Conservation (phyloP, 345 rosid species). For the Moricandia arvensis region DNA sequence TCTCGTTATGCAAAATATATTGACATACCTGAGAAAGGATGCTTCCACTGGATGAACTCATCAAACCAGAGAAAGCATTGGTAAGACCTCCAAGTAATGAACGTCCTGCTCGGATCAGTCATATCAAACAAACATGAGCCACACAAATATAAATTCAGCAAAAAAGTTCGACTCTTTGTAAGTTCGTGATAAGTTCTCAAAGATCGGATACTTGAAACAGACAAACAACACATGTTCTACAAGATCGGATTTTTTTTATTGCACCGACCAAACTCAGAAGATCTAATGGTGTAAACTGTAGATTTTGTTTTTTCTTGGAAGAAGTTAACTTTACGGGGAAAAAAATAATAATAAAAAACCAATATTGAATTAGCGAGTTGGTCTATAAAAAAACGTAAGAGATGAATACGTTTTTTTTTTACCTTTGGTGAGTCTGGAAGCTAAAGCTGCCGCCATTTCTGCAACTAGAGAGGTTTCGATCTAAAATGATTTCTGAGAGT, state of each 20-base stretch:
- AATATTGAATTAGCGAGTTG: not conserved
- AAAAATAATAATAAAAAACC: not conserved
- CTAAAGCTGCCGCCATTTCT: constrained; percentile 38
- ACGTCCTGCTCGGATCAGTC: constrained; percentile 26
- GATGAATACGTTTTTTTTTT: not conserved
- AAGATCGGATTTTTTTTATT: constrained; percentile 1
- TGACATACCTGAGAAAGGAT: constrained; percentile 48
- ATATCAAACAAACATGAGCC: not conserved
- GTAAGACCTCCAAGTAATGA: constrained; percentile 46
- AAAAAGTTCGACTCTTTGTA: not conserved
- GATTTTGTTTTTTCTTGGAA: not conserved
- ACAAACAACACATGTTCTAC: not conserved
- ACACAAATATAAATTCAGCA: not conserved
- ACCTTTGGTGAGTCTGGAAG: constrained; percentile 27
- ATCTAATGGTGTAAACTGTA: not conserved
- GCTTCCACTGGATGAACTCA: constrained; percentile 3
- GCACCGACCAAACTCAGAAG: not conserved
- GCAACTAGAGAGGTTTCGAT: constrained; percentile 4
- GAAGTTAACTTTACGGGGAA: not conserved
- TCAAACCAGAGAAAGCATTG: constrained; percentile 31
- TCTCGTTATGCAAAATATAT: not conserved
- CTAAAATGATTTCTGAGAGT: not conserved
- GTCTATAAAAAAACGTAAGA: not conserved
- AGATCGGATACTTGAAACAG: not conserved
- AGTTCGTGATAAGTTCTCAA: not conserved